Percentiles rank a stretch among this genome's conserved stretches.
Evolutionary conservation across 371 early-diverging fungal species (phyloP).

Genomic region (Neoconidiobolus thromboides): DNA sequence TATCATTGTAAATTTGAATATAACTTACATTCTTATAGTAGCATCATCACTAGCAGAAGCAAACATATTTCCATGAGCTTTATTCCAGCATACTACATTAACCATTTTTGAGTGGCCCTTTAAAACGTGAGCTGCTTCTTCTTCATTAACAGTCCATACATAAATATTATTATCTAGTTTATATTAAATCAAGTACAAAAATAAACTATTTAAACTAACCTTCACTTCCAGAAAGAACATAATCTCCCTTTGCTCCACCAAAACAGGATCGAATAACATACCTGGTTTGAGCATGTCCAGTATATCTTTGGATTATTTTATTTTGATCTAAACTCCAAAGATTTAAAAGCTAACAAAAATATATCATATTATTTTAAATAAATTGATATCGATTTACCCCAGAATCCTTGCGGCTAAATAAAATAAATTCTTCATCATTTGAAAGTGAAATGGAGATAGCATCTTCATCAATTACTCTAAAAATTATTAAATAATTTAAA

Average conservation of each 20-base stretch:
- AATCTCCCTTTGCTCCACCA: slow-evolving; percentile 64
- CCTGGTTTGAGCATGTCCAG: slow-evolving; percentile 65
- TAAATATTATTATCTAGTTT: slow-evolving; percentile 49
- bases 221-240: slow-evolving; percentile 82
- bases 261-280: slow-evolving; percentile 86
- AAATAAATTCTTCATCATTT: not conserved
- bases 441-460: slow-evolving; percentile 9
- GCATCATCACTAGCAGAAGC: slow-evolving; percentile 88
- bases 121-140: slow-evolving; percentile 47
- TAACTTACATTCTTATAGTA: slow-evolving; percentile 72
- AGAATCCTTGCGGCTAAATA: too few relatives aligned
- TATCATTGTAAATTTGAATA: not conserved
- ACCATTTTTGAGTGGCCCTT: slow-evolving; percentile 68
- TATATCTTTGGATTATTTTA: slow-evolving; percentile 43
- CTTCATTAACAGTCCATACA: slow-evolving; percentile 79
- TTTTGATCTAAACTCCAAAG: slow-evolving; percentile 68
- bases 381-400: not conserved
- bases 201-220: slow-evolving; percentile 17
- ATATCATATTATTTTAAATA: not conserved
- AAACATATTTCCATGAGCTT: slow-evolving; percentile 38
- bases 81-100: slow-evolving; percentile 73
- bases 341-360: slow-evolving; percentile 38
- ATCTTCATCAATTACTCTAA: too few relatives aligned
- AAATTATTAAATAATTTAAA: not conserved
- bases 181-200: too few relatives aligned